phyloP scores from a whole-genome alignment of 2,329 filamentous ascomycete genomes.

The Apiospora malaysiana region DNA sequence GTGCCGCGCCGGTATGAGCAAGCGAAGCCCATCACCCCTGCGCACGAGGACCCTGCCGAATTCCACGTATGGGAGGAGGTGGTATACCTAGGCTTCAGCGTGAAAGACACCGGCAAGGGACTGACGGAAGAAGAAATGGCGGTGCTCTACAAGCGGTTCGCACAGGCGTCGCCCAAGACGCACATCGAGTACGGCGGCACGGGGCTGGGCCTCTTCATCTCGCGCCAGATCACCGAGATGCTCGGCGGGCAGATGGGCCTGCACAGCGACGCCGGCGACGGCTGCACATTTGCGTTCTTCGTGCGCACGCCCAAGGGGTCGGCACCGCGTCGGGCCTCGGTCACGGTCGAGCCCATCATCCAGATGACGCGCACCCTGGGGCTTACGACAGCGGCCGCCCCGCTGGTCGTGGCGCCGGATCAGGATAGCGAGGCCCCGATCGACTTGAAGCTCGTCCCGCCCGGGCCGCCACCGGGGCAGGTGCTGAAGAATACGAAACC shows the following conservation, averaged over 20 bases:
- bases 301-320: slow-evolving; percentile 56
- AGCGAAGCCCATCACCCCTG: slow-evolving; percentile 33
- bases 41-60: slow-evolving; percentile 7
- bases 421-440: slow-evolving; percentile 15
- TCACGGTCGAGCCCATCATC: slow-evolving; percentile 26
- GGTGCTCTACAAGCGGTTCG: slow-evolving; percentile 78
- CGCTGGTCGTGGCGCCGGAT: slow-evolving; percentile 19
- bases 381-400: slow-evolving; percentile 22
- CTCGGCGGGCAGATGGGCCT: slow-evolving; percentile 83
- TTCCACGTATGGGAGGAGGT: slow-evolving; percentile 29
- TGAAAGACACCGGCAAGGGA: slow-evolving; percentile 79
- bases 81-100: slow-evolving; percentile 72
- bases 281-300: slow-evolving; percentile 78
- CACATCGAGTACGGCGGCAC: slow-evolving; percentile 82
- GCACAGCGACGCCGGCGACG: slow-evolving; percentile 69
- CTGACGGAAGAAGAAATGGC: slow-evolving; percentile 75
- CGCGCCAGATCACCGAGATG: slow-evolving; percentile 77
- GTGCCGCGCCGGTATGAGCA: slow-evolving; percentile 60
- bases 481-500: not conserved
- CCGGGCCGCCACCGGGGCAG: not conserved
- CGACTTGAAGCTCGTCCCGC: slow-evolving; percentile 22
- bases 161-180: slow-evolving; percentile 76
- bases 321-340: slow-evolving; percentile 25
- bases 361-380: slow-evolving; percentile 25
- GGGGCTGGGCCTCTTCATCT: slow-evolving; percentile 81